Base-by-base conservation (phyloP, 257 asterid genomes). In the Buddleja alternifolia region DNA sequence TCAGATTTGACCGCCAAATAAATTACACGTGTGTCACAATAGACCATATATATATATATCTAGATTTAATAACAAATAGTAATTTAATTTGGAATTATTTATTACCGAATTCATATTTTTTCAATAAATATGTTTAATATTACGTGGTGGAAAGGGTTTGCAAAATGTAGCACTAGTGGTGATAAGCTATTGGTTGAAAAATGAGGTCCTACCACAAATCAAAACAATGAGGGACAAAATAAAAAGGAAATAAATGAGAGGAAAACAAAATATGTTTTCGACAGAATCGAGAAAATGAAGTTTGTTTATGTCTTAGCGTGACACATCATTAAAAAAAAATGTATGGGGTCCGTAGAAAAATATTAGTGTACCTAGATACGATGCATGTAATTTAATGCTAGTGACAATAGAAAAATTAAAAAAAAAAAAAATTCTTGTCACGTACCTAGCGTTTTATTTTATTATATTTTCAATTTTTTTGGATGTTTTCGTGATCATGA, bases 141-240 rank as follows among this genome's bases (percentile, higher is more conserved):
- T 75, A 68, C 84, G 74, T 82, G 78, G 78, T 17, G 70, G n/a
- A 7, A 44, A 67, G 85, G 85, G 72, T 21, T 67, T 36, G 40
- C 71, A 34, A 57, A 53, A 41, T 29, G 3, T 23, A 16, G 68
- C n/a, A 61, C 48, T 20, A n/a, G 50, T 80, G 82, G 78, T 65
- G 80, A 60, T 10, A 65, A 3, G 40, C 39, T 71, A 81, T 78
- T 81, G 83, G 82, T 69, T 10, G 72, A 77, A 57, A 67, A 41
- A 34, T 62, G 50, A 77, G 67, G 80, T 51, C 72, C 71, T 67
- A 67, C 74, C 71, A 45, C 71, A 67, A 53, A 69, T 63, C 71
- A 41, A 41, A 42, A 60, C 58, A 70, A 45, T 29, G 60, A 55
- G 66, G 67, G 75, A 77, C 75, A 81, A 60, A 67, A 32, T 5